Percentiles rank a stretch among this genome's conserved stretches.
Conservation (phyloP, 129 eudicot species). For the Lactuca saligna region DNA sequence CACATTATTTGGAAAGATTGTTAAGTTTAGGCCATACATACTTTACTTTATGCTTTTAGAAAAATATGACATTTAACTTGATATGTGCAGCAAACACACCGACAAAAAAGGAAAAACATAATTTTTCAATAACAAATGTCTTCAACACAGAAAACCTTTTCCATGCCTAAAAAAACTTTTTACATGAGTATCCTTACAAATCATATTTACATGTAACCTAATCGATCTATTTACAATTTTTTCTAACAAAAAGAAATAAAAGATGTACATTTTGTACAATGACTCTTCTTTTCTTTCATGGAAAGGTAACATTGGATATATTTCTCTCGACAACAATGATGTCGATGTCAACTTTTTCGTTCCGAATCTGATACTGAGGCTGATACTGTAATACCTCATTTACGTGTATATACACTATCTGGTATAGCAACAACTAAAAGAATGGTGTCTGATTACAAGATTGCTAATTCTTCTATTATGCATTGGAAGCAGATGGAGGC, state of each 20-base stretch:
- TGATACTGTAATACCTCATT: background rate
- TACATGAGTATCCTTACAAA: background rate
- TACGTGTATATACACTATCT: slow-evolving; percentile 1
- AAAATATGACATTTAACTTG: too few relatives aligned
- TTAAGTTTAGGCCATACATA: too few relatives aligned
- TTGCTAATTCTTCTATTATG: background rate
- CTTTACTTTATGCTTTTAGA: too few relatives aligned
- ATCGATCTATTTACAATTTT: background rate
- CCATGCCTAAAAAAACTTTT: background rate
- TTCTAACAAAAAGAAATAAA: background rate
- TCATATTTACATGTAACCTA: background rate
- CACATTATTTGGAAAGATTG: too few relatives aligned
- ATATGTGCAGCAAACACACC: background rate
- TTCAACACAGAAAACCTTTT: background rate
- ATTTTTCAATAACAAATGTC: background rate
- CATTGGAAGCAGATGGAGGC: slow-evolving; percentile 21
- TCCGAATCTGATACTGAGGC: slow-evolving; percentile 1
- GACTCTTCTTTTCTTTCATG: background rate
- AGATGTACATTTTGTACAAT: background rate
- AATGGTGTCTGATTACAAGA: background rate
- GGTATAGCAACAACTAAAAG: background rate
- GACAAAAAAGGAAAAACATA: background rate
- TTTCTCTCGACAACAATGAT: background rate
- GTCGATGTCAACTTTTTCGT: slow-evolving; percentile 14
- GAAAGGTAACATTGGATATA: background rate